Evolutionary conservation across 2,329 filamentous ascomycete species (phyloP).

Genomic region (Aphanoascus verrucosus): DNA sequence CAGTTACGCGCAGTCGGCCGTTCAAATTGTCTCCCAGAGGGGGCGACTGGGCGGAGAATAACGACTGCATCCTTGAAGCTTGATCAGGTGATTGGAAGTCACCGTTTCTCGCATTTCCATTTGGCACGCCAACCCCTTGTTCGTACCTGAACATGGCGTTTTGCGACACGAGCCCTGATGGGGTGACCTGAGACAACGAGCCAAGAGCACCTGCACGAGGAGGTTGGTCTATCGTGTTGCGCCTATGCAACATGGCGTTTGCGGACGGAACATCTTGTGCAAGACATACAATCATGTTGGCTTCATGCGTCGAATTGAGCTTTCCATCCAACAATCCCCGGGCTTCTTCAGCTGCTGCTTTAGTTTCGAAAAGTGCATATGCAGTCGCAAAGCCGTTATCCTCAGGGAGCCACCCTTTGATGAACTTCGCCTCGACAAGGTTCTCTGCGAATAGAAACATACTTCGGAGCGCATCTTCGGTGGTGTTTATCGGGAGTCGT

Average conservation of each 20-base stretch:
- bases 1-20: slow-evolving; percentile 43
- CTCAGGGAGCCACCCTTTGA: slow-evolving; percentile 45
- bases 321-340: slow-evolving; percentile 51
- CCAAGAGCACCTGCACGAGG: slow-evolving; percentile 8
- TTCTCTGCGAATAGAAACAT: slow-evolving; percentile 58
- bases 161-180: slow-evolving; percentile 28
- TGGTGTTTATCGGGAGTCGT: slow-evolving; percentile 49
- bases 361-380: slow-evolving; percentile 48
- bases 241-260: slow-evolving; percentile 28
- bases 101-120: slow-evolving; percentile 34
- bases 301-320: slow-evolving; percentile 50
- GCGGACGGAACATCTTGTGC: slow-evolving; percentile 30
- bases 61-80: slow-evolving; percentile 41
- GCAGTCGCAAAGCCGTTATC: slow-evolving; percentile 48
- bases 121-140: neutral
- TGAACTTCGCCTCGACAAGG: slow-evolving; percentile 48
- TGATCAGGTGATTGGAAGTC: slow-evolving; percentile 44
- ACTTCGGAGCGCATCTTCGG: slow-evolving; percentile 48
- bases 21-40: slow-evolving; percentile 45
- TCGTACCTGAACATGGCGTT: slow-evolving; percentile 11
- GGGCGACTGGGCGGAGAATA: slow-evolving; percentile 53
- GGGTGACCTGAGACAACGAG: slow-evolving; percentile 20
- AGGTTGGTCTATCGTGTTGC: slow-evolving; percentile 46
- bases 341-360: slow-evolving; percentile 50
- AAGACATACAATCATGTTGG: slow-evolving; percentile 47